Evolutionary conservation across 176 grass and related monocot genomes (phyloP).

Genomic region (Rhipidocladum racemiflorum): DNA sequence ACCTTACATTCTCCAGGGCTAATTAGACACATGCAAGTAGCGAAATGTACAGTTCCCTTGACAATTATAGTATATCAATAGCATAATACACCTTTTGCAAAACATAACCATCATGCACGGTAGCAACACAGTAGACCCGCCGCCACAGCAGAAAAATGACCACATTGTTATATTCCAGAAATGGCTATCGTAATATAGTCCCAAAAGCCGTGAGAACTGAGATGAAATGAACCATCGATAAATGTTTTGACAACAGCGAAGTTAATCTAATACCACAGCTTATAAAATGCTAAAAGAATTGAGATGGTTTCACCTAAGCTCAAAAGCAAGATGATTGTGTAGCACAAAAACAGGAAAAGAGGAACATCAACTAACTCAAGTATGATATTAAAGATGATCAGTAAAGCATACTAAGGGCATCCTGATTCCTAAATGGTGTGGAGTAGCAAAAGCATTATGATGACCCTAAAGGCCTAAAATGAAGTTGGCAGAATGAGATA

Average conservation of each 20-base stretch:
- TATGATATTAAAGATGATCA: not conserved
- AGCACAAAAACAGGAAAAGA: not conserved
- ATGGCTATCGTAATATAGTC: not conserved
- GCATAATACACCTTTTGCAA: slow-evolving; percentile 74
- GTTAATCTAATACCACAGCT: not conserved
- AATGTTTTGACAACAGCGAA: not conserved
- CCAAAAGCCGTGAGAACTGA: slow-evolving; percentile 12
- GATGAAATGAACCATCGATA: not conserved
- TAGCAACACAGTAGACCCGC: slow-evolving; percentile 85
- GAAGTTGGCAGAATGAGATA: not conserved
- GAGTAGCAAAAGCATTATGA: not conserved
- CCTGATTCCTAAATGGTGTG: not conserved
- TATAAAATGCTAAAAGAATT: slow-evolving; percentile 18
- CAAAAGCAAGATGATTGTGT: not conserved
- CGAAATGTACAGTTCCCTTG: not conserved
- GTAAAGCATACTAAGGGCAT: not conserved
- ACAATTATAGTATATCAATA: slow-evolving; percentile 17
- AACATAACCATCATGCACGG: slow-evolving; percentile 95
- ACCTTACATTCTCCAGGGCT: slow-evolving; percentile 91
- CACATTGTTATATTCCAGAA: slow-evolving; percentile 27
- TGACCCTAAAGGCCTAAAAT: not conserved
- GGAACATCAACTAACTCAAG: not conserved
- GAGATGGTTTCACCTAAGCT: not conserved
- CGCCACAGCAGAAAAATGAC: slow-evolving; percentile 69
- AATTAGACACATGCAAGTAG: slow-evolving; percentile 11